Evolutionary conservation across 306 rosid species (phyloP).

Genomic region (Purshia tridentata): DNA sequence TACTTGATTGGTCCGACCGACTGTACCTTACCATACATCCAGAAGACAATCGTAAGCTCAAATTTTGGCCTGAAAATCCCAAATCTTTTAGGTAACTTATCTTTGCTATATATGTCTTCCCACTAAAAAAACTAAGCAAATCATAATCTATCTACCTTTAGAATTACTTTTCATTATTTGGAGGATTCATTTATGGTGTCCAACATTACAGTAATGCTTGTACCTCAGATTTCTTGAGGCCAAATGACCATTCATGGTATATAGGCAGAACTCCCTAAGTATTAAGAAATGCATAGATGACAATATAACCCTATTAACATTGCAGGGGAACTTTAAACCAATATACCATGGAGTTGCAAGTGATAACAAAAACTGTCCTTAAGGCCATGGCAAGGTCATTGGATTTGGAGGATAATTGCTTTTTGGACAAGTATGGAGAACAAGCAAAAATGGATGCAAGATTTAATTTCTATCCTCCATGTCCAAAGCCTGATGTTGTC

Average conservation of each 20-base stretch:
- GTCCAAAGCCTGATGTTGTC: slow-evolving; percentile 5
- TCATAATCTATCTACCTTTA: too few relatives aligned
- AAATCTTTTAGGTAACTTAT: slow-evolving; percentile 38
- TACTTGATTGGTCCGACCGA: slow-evolving; percentile 57
- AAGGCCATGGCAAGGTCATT: slow-evolving; percentile 72
- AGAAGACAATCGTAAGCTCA: slow-evolving; percentile 39
- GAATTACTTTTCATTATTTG: too few relatives aligned
- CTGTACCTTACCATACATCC: slow-evolving; percentile 44
- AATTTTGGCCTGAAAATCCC: slow-evolving; percentile 54
- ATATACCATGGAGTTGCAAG: slow-evolving; percentile 32
- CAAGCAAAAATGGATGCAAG: slow-evolving; percentile 1
- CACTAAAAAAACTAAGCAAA: too few relatives aligned
- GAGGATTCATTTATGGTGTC: too few relatives aligned
- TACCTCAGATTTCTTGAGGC: too few relatives aligned
- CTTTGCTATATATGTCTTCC: too few relatives aligned
- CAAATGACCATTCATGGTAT: too few relatives aligned
- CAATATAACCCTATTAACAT: too few relatives aligned
- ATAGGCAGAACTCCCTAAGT: too few relatives aligned
- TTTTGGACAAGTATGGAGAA: neutral
- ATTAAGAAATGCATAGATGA: too few relatives aligned
- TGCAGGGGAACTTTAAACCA: slow-evolving; percentile 46
- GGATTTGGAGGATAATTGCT: slow-evolving; percentile 45
- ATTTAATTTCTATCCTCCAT: slow-evolving; percentile 10
- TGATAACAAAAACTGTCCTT: slow-evolving; percentile 40
- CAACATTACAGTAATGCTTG: too few relatives aligned